Base-by-base conservation (phyloP, 176 grass and related monocot species). In the Oryza australiensis region DNA sequence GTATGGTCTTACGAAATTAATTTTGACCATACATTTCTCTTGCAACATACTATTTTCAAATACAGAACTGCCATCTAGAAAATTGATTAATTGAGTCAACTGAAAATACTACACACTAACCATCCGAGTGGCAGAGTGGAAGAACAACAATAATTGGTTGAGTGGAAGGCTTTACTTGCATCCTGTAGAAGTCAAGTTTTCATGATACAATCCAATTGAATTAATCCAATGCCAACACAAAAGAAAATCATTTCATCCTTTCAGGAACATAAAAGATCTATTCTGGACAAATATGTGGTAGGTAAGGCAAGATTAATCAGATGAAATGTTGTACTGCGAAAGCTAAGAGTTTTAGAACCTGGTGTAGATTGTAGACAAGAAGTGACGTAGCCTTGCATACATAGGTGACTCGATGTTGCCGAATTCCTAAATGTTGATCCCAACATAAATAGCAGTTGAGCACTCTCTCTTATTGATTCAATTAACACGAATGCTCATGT, bases 381-480 rank as follows among this genome's bases (percentile, higher is more conserved):
- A 98, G 77, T 87, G 93, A 33, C 87, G 93, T 30, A 95, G 90
- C 42, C 93, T 87, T 68, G 90, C 80, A 90, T 91, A 89, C 92
- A 98, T 98, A 86, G 95, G 92, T n/a, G 89, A 88, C 83, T 95
- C 95, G 41, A 98, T 88, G 75, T 98, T 98, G 48, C 95, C 95
- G 53, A 98, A 98, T 91, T 98, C 95, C 95, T 98, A 69, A 62
- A 93, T 5, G 26, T 46, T 33, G 72, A 76, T 53, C 49, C 20
- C 45, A 68, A 8, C 33, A 82, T 7, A 66, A 70, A 80, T 40
- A 81, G 70, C 38, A 71, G 70, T 79, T 51, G 30, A 30, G 42
- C 40, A n/a, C 3, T n/a, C 48, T 57, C 18, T 53, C 14, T 59
- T 43, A 43, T 42, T 34, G 28, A 76, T 45, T 83, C 29, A 45